Evolutionary conservation across 139 green algal species (phyloP), one percentile per base, ranked within the genome.

Genomic region (Pleodorina starrii): DNA sequence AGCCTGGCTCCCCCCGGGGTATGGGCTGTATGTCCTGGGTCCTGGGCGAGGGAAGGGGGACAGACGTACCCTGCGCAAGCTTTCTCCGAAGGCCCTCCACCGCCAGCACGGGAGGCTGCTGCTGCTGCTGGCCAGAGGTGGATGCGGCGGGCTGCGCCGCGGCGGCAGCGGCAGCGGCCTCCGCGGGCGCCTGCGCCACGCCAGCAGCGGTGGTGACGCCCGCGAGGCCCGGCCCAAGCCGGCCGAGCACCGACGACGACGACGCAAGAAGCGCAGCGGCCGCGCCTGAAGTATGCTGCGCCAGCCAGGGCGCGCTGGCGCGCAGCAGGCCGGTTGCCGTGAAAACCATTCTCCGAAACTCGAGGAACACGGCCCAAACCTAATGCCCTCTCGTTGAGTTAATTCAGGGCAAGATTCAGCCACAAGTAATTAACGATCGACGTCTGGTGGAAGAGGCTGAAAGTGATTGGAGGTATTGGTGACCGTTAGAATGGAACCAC

Each of bases 51-150:
- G n/a, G n/a, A n/a, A n/a, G n/a, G n/a, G n/a, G n/a, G n/a, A n/a
- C n/a, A n/a, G n/a, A 9, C 90, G 38, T 54, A 95, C 92, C 92
- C 46, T 87, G 51, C 7, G 92, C 86, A 10, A 95, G 88, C 27
- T 91, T 90, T 66, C 90, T 74, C 11, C 89, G 73, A 19, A 95
- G 81, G 0, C 50, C 76, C 12, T 79, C 46, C n/a, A 95, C 69
- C 0, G 92, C 89, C 5, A 80, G 48, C 5, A 40, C 68, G 0
- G 83, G 44, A 11, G 48, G 42, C 35, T 69, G 74, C 23, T 74
- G 42, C 35, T 69, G 74, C 23, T 74, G 63, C 46, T 75, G 57
- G 57, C 60, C 60, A 5, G 81, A 87, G 14, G 81, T 87, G 6
- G 81, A 87, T 14, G 83, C 74, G 51, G 51, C 51, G 27, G 85